phyloP scores from a whole-genome alignment of 495 filamentous ascomycete species.

The Annulohypoxylon moriforme region DNA sequence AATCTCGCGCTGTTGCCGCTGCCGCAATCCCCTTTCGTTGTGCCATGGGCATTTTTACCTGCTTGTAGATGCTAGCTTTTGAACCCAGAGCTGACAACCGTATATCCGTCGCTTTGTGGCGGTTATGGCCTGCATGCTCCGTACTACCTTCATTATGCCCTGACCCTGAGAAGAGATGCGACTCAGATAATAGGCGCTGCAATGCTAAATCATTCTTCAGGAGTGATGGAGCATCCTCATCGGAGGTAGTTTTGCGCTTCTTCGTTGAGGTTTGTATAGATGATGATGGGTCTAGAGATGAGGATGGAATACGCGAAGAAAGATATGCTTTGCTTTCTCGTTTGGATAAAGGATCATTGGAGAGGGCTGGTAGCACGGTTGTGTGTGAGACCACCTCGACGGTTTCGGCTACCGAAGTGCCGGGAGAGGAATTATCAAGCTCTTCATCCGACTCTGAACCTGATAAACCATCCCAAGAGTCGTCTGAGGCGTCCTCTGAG shows the following conservation, averaged over 20 bases:
- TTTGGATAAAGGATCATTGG: slow-evolving; percentile 65
- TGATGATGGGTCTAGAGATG: slow-evolving; percentile 43
- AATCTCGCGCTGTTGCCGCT: slow-evolving; percentile 72
- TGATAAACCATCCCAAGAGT: slow-evolving; percentile 72
- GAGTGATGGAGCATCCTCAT: slow-evolving; percentile 63
- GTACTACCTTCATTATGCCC: slow-evolving; percentile 68
- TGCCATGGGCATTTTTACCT: slow-evolving; percentile 85
- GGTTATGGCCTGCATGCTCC: slow-evolving; percentile 58
- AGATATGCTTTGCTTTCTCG: slow-evolving; percentile 82
- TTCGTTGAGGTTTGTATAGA: slow-evolving; percentile 38
- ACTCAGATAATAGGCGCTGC: slow-evolving; percentile 89
- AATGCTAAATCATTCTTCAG: slow-evolving; percentile 93
- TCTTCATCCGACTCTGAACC: slow-evolving; percentile 45
- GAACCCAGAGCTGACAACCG: slow-evolving; percentile 83
- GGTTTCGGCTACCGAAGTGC: slow-evolving; percentile 31
- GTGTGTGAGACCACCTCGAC: slow-evolving; percentile 77
- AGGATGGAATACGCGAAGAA: slow-evolving; percentile 58
- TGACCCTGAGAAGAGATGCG: slow-evolving; percentile 81
- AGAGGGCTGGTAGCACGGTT: slow-evolving; percentile 45
- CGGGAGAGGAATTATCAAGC: slow-evolving; percentile 7
- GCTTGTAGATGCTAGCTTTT: slow-evolving; percentile 75
- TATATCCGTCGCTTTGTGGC: slow-evolving; percentile 81
- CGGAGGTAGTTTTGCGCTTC: slow-evolving; percentile 52
- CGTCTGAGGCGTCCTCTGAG: slow-evolving; percentile 56
- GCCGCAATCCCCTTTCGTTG: slow-evolving; percentile 81